Percentiles rank a stretch among this genome's conserved stretches.
Conservation (phyloP, 2,329 filamentous ascomycete species). For the Xylaria sp. region DNA sequence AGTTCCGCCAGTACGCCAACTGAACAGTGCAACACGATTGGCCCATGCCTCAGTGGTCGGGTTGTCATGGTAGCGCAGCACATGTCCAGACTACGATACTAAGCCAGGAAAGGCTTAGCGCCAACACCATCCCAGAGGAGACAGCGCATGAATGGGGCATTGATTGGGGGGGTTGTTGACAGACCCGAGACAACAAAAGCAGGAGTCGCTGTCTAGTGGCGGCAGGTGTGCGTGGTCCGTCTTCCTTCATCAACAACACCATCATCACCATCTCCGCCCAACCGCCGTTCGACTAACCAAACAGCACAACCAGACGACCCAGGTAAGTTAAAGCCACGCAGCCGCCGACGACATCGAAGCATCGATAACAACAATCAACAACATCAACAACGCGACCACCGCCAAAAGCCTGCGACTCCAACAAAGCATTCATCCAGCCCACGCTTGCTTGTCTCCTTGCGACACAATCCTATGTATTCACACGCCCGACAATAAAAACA, state of each 20-base stretch:
- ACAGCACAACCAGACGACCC: slow-evolving; percentile 19
- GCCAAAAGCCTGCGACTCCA: slow-evolving; percentile 5
- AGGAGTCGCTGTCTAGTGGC: slow-evolving; percentile 28
- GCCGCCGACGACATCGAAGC: background rate
- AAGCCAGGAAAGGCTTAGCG: slow-evolving; percentile 34
- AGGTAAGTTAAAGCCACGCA: slow-evolving; percentile 33
- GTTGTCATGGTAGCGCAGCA: slow-evolving; percentile 48
- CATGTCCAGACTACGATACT: slow-evolving; percentile 39
- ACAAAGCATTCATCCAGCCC: slow-evolving; percentile 20
- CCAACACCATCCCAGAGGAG: slow-evolving; percentile 40
- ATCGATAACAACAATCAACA: slow-evolving; percentile 17
- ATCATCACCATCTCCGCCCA: slow-evolving; percentile 32
- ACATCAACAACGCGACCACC: slow-evolving; percentile 6
- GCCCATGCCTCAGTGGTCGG: slow-evolving; percentile 18
- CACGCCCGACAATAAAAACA: slow-evolving; percentile 11
- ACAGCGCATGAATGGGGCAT: slow-evolving; percentile 38
- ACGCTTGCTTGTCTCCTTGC: slow-evolving; percentile 16
- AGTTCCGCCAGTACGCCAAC: background rate
- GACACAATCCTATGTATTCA: slow-evolving; percentile 14
- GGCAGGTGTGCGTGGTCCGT: slow-evolving; percentile 23
- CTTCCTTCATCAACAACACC: slow-evolving; percentile 36
- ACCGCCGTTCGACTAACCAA: slow-evolving; percentile 32
- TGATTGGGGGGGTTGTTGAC: slow-evolving; percentile 40
- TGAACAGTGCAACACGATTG: slow-evolving; percentile 17
- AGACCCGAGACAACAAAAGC: slow-evolving; percentile 36